These are phyloP conservation scores for Coniochaeta sp. DNA, from an alignment of 2,329 filamentous ascomycete genomes.

Conservation along the genomic window DNA sequence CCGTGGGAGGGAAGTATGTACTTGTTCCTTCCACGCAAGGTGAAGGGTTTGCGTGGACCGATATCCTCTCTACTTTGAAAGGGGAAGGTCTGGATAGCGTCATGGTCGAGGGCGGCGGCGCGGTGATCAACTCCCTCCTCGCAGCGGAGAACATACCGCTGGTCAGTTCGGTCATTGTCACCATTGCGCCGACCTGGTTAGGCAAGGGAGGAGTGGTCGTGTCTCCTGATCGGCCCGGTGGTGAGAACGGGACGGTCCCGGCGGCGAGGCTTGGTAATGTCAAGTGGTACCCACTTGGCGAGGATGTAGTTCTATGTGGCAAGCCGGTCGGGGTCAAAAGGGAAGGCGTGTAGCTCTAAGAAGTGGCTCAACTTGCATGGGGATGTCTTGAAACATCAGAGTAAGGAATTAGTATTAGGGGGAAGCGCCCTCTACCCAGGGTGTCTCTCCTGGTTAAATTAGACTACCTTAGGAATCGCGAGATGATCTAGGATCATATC, in stretches of 20 bases:
- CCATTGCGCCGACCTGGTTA: slow-evolving; percentile 85
- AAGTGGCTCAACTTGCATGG: no score
- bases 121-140: slow-evolving; percentile 77
- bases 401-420: neutral
- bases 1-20: slow-evolving; percentile 42
- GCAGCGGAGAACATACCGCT: slow-evolving; percentile 49
- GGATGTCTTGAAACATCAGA: no score
- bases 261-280: slow-evolving; percentile 60
- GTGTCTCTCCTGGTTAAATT: neutral
- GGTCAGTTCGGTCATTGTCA: slow-evolving; percentile 71
- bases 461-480: neutral
- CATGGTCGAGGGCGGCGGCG: slow-evolving; percentile 86
- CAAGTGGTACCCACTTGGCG: slow-evolving; percentile 69
- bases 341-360: neutral
- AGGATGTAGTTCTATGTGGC: slow-evolving; percentile 78
- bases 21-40: slow-evolving; percentile 26
- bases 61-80: slow-evolving; percentile 51
- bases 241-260: slow-evolving; percentile 43
- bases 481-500: neutral
- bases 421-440: neutral
- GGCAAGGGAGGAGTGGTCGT: slow-evolving; percentile 76
- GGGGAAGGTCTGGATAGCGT: slow-evolving; percentile 62
- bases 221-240: slow-evolving; percentile 46
- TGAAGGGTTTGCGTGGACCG: slow-evolving; percentile 51
- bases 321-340: slow-evolving; percentile 17